A percentile compares a stretch with the other conserved stretches of the same genome.
These are phyloP conservation scores for Podospora didyma DNA, from an alignment of 495 filamentous ascomycete species.

Conservation along the genomic window DNA sequence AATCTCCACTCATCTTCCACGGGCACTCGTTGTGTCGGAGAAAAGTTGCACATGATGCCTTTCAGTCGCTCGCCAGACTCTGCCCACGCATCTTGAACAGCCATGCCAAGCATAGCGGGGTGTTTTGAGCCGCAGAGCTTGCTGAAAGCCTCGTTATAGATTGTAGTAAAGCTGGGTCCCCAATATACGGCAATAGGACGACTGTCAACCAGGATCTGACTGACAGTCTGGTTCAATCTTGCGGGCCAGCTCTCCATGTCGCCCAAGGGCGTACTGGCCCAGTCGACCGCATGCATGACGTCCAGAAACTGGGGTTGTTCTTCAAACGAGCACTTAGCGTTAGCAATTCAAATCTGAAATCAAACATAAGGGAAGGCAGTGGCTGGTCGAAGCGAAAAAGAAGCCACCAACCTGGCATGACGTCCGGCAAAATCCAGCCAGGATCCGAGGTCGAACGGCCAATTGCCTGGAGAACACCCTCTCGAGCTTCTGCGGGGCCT, in stretches of 20 bases:
- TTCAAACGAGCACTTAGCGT: neutral
- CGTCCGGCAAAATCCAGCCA: constrained; percentile 28
- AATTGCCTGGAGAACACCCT: constrained; percentile 8
- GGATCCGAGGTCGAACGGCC: constrained; percentile 23
- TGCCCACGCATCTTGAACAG: constrained; percentile 33
- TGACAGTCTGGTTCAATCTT: constrained; percentile 55
- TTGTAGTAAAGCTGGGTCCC: constrained; percentile 39
- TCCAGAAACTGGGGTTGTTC: constrained; percentile 32
- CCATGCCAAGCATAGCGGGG: constrained; percentile 33
- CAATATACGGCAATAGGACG: constrained; percentile 56
- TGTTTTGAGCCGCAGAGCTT: constrained; percentile 35
- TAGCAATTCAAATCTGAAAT: neutral
- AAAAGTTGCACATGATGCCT: constrained; percentile 23
- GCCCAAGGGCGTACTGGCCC: constrained; percentile 56
- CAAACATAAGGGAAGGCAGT: neutral
- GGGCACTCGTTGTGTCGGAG: constrained; percentile 16
- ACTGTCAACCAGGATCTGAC: constrained; percentile 60
- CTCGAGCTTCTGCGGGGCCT: constrained; percentile 12
- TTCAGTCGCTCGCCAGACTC: constrained; percentile 32
- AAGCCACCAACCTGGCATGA: constrained; percentile 20
- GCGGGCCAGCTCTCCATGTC: constrained; percentile 55
- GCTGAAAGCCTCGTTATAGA: constrained; percentile 45
- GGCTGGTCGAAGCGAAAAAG: neutral
- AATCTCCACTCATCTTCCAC: constrained; percentile 36
- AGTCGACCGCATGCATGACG: constrained; percentile 41